These are phyloP conservation scores for Pelargonium australe DNA, from an alignment of 441 rosid genomes.

Conservation along the genomic window DNA sequence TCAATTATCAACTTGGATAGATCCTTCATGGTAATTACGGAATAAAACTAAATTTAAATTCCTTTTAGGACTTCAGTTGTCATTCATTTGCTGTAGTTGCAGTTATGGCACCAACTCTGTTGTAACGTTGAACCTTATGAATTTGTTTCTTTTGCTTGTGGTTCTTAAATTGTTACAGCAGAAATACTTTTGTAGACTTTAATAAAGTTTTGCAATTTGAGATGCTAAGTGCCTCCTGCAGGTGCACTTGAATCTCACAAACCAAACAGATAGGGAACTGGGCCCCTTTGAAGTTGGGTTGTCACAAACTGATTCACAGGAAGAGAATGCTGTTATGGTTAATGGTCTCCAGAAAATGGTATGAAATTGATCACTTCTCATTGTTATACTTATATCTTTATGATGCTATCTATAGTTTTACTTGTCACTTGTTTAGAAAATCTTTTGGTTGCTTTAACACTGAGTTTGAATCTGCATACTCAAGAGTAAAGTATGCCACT, in stretches of 20 bases:
- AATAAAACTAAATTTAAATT: not conserved
- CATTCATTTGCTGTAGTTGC: not conserved
- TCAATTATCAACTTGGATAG: conserved; percentile 48
- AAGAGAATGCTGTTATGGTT: conserved; percentile 60
- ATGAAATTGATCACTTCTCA: conserved; percentile 9
- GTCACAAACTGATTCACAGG: conserved; percentile 47
- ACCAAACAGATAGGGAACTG: conserved; percentile 62
- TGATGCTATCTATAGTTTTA: not conserved
- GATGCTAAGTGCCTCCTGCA: conserved; percentile 24
- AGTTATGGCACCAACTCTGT: not conserved
- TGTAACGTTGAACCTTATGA: not conserved
- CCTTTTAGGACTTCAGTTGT: not conserved
- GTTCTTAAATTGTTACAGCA: conserved; percentile 8
- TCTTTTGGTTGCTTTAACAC: not conserved
- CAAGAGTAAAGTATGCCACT: not conserved
- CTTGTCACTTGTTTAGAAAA: not conserved
- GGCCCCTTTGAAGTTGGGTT: conserved; percentile 83
- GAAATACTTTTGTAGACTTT: not conserved
- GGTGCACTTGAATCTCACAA: conserved; percentile 68
- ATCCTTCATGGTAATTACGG: conserved; percentile 60
- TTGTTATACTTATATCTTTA: not conserved
- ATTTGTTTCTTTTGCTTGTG: conserved; percentile 5
- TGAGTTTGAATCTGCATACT: not conserved
- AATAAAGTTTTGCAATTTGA: conserved; percentile 23
- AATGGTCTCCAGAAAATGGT: conserved; percentile 84